These are phyloP conservation scores for Mycena sanguinolenta DNA, from an alignment of 768 basidiomycete species.

Conservation along the genomic window DNA sequence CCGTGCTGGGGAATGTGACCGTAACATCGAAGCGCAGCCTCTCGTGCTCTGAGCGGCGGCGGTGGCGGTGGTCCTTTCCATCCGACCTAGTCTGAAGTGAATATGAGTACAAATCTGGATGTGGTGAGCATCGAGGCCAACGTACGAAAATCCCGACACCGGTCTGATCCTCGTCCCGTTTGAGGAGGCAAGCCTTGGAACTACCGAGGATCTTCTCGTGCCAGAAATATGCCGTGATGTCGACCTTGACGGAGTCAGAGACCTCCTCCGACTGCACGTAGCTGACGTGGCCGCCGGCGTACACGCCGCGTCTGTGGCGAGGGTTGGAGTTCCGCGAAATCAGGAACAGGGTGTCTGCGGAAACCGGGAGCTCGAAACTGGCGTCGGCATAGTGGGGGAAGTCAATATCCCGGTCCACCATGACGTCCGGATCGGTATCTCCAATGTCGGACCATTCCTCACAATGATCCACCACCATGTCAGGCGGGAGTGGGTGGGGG, in stretches of 20 bases:
- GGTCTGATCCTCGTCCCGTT: conserved; percentile 33
- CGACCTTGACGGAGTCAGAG: conserved; percentile 40
- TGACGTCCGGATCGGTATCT: conserved; percentile 9
- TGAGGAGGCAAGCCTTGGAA: conserved; percentile 45
- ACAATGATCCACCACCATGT: conserved; percentile 17
- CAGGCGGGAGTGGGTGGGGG: conserved; percentile 16
- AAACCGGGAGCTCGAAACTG: conserved; percentile 43
- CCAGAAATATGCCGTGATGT: conserved; percentile 42
- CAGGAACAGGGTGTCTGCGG: conserved; percentile 45
- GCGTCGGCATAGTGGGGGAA: conserved; percentile 27
- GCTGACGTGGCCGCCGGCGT: conserved; percentile 42
- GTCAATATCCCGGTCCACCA: no score
- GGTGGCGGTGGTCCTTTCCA: neutral
- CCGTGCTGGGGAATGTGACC: conserved; percentile 25
- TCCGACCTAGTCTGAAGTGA: conserved; percentile 20
- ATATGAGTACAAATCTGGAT: neutral
- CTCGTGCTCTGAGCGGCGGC: conserved; percentile 6
- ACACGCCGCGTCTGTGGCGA: neutral
- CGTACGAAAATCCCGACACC: conserved; percentile 55
- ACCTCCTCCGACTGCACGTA: conserved; percentile 41
- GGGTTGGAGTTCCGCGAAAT: conserved; percentile 38
- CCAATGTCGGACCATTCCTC: conserved; percentile 4
- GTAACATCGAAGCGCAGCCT: conserved; percentile 25
- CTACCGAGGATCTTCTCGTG: conserved; percentile 37
- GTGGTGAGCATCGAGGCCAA: neutral